Base-by-base conservation (phyloP, 352 stramenopile species). In the Detonula confervacea region DNA sequence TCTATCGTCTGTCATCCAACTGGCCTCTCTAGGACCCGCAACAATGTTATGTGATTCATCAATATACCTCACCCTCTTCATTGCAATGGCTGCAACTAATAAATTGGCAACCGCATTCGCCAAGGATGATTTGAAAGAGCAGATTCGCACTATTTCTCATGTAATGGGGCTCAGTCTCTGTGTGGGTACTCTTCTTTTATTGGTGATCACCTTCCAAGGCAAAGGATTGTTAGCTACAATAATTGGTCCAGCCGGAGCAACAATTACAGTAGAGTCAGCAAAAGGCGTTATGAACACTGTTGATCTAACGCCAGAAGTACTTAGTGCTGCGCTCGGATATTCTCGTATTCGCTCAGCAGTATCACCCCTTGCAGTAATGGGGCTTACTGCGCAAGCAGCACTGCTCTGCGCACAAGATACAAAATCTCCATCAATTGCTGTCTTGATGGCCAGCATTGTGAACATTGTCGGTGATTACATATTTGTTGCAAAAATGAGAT, bases 21-120 rank as follows among this genome's bases (percentile, higher is more conserved):
- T 94, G 22, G 90, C 90, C 27, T 73, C 87, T 7, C 51, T 94
- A 9, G 90, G 90, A 24, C 89, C 90, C 9, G 86, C 90, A 16
- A 94, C 90, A 6, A 93, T 90, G 39, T 54, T 94, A 0, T 90
- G 86, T 65, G 90, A 94, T 75, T 85, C 68, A 20, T 49, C 62
- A 1, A 81, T 93, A 27, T 94, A 93, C 56, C 49, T 87, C 1
- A 90, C 77, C 18, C 88, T 87, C 42, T 93, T 93, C 62, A 81
- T 94, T 66, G 77, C 83, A 2, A 92, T 93, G 55, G 80, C 84
- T 1, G 90, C 90, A 3, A 94, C 90, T 3, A 94, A 92, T 57
- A 73, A 81, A 65, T 54, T 94, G 16, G 83, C 87, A n/a, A 78
- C 25, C 37, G 77, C 72, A 11, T 73, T 86, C 22, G 83, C 84